phyloP scores from a whole-genome alignment of 305 asterid genomes.

The Withania somnifera region DNA sequence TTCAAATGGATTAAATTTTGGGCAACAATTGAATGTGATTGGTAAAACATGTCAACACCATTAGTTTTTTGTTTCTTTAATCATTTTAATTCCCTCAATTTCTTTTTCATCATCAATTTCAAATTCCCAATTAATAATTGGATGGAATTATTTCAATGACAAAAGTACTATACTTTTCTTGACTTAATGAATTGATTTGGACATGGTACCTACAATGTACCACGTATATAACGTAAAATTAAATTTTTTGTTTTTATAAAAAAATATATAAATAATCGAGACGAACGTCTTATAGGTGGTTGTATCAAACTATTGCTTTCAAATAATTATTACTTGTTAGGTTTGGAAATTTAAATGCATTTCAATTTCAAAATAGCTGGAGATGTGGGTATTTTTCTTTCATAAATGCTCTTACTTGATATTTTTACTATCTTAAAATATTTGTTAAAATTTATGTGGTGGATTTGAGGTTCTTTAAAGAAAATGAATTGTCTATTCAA shows the following conservation, averaged over 20 bases:
- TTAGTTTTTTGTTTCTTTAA: not conserved
- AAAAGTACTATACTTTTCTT: not conserved
- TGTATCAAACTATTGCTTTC: not conserved
- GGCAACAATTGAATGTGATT: conserved; percentile 17
- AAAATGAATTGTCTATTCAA: not conserved
- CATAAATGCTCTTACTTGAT: not conserved
- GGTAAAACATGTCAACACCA: conserved; percentile 18
- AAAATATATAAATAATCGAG: not conserved
- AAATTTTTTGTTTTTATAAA: not conserved
- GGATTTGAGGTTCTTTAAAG: not conserved
- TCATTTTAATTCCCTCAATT: not conserved
- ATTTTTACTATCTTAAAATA: not conserved
- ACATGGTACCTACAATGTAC: conserved; percentile 4
- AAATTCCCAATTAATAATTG: not conserved
- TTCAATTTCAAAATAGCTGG: conserved; percentile 1
- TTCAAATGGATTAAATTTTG: conserved; percentile 6
- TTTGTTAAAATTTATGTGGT: not conserved
- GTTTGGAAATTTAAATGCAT: not conserved
- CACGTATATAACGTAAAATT: not conserved
- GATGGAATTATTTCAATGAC: not conserved
- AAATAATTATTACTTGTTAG: not conserved
- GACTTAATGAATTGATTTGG: conserved; percentile 1
- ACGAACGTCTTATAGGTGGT: not conserved
- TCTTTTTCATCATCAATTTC: conserved; percentile 2
- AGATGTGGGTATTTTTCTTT: not conserved